Evolutionary conservation across 805 yeast species (phyloP), one percentile per base, ranked within the genome.

Genomic region (Wickerhamiella sorbophila): DNA sequence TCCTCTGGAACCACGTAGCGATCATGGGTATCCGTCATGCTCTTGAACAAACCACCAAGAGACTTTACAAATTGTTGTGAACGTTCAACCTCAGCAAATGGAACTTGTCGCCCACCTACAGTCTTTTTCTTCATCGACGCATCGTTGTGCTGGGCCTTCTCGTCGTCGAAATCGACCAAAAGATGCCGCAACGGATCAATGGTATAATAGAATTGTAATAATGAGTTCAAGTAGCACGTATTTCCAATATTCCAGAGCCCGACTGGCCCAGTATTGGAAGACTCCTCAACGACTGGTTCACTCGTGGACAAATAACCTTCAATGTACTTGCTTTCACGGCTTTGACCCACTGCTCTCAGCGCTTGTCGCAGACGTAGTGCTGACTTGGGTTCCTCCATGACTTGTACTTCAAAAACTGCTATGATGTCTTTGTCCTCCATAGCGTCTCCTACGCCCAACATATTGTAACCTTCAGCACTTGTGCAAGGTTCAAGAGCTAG

Each of bases 181-280:
- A 21, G 52, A 38, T 79, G 73, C 44, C 96, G 69, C 32, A 91
- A 64, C 0, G 95, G 96, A 43, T 74, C 73, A 36, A 91, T 74
- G 5, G 85, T 80, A 63, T 86, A 91, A 58, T 85, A 88, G 54
- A 80, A 88, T 56, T 88, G 98, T 33, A 88, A 63, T 38, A 91
- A 65, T 0, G 97, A 88, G 57, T 91, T 88, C 58, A 91, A 66
- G 52, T 87, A 87, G 60, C 98, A 91, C 0, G 98, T 88, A 57
- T 91, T 91, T 19, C 98, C 98, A 47, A 86, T 87, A 56, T 91
- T 91, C 59, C 80, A 83, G 54, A 91, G 67, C 0, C 98, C 98
- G 3, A 85, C 83, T 0, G 98, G 98, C 74, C 88, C 19, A 15
- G 15, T 16, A 20, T 24, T 36, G 2, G 36, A 34, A 16, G 42